Evolutionary conservation across 2,329 filamentous ascomycete species (phyloP).

Genomic region (Clathrospora elynae): DNA sequence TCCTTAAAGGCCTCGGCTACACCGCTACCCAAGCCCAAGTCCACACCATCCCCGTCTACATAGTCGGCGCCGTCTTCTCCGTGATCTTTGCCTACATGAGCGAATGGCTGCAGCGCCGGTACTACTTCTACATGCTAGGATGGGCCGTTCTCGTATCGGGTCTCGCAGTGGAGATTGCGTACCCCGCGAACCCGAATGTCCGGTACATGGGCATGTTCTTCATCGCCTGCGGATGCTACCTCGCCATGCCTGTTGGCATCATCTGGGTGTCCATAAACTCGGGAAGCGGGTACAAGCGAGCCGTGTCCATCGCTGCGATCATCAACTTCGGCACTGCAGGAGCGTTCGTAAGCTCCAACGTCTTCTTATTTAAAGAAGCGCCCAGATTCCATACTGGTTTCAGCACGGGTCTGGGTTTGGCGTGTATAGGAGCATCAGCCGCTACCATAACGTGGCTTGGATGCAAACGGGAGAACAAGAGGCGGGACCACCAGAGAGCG

Average conservation of each 20-base stretch:
- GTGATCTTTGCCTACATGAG: constrained; percentile 38
- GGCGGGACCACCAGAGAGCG: constrained; percentile 51
- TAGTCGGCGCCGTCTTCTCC: constrained; percentile 37
- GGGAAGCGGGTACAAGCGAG: constrained; percentile 36
- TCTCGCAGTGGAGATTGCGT: constrained; percentile 57
- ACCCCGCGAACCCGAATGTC: constrained; percentile 47
- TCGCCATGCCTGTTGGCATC: constrained; percentile 61
- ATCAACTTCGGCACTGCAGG: constrained; percentile 58
- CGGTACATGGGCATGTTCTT: constrained; percentile 61
- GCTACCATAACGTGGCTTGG: constrained; percentile 50
- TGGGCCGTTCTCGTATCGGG: constrained; percentile 52
- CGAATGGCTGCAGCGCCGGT: constrained; percentile 36
- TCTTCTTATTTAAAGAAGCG: constrained; percentile 35
- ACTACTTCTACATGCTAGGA: constrained; percentile 39
- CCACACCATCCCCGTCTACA: constrained; percentile 45
- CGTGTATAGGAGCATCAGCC: constrained; percentile 44
- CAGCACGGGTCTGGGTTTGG: constrained; percentile 35
- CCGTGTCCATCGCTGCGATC: constrained; percentile 27
- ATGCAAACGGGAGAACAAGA: constrained; percentile 56
- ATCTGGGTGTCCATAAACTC: constrained; percentile 63
- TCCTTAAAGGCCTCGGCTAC: constrained; percentile 45
- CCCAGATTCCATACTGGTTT: constrained; percentile 37
- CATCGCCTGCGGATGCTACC: constrained; percentile 60
- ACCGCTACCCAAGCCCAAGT: constrained; percentile 42
- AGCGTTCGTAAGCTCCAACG: constrained; percentile 58